phyloP scores from a whole-genome alignment of 192 early-diverging fungal genomes.

The Coemansia sp. region DNA sequence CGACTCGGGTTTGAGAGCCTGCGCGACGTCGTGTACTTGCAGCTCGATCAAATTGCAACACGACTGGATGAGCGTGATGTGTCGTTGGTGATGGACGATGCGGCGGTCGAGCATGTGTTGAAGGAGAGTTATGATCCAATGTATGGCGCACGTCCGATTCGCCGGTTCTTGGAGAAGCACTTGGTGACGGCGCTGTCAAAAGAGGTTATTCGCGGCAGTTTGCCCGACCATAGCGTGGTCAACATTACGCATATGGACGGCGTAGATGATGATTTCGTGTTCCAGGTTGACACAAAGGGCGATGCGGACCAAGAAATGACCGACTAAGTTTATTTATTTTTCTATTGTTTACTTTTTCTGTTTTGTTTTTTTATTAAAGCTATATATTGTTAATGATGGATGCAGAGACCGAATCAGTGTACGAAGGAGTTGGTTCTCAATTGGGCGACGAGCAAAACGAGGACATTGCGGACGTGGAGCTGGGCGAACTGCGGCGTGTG shows the following conservation, averaged over 20 bases:
- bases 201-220: conserved; percentile 64
- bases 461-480: conserved; percentile 1
- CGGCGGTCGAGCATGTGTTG: conserved; percentile 76
- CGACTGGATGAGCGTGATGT: conserved; percentile 79
- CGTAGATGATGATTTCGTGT: conserved; percentile 31
- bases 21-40: conserved; percentile 68
- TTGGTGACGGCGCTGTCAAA: conserved; percentile 79
- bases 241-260: conserved; percentile 45
- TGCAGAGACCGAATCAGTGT: neutral
- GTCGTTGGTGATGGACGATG: conserved; percentile 63
- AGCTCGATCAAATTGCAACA: conserved; percentile 61
- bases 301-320: conserved; percentile 34
- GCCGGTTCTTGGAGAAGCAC: conserved; percentile 82
- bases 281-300: conserved; percentile 32
- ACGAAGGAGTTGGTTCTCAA: neutral
- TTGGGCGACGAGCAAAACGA: neutral
- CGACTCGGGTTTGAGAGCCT: conserved; percentile 66
- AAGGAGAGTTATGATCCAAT: conserved; percentile 83
- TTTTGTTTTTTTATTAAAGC: conserved; percentile 6
- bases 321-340: neutral
- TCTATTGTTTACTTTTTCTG: neutral
- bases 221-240: conserved; percentile 60
- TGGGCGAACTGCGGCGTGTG: conserved; percentile 46
- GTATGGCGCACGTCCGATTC: conserved; percentile 92
- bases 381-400: conserved; percentile 1